These are phyloP conservation scores for Aureobasidium sp. DNA, from an alignment of 2,329 filamentous ascomycete species.

Conservation along the genomic window DNA sequence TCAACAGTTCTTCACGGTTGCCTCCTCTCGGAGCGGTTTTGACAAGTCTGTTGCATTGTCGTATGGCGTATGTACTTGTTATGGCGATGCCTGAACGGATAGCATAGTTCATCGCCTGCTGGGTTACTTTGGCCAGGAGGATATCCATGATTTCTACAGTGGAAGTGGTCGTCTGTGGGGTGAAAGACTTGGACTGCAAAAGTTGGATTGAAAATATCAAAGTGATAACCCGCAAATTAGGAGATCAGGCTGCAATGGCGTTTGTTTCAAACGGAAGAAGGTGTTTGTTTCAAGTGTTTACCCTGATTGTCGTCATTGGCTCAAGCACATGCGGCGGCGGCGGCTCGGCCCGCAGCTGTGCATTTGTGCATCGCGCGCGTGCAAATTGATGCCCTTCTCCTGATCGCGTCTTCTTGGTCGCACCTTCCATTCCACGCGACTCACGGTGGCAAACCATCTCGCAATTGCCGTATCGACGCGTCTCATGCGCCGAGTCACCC, in stretches of 20 bases:
- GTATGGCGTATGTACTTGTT: conserved; percentile 86
- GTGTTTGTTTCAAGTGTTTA: conserved; percentile 21
- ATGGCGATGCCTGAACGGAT: conserved; percentile 88
- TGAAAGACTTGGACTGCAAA: conserved; percentile 4
- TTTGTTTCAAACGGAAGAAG: conserved; percentile 16
- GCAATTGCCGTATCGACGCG: conserved; percentile 4
- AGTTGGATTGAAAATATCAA: not conserved
- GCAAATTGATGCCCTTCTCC: conserved; percentile 1
- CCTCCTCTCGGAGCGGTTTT: conserved; percentile 77
- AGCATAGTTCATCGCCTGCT: conserved; percentile 92
- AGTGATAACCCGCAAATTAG: too few species aligned
- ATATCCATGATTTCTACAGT: conserved; percentile 70
- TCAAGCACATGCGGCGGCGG: not conserved
- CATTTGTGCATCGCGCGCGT: conserved; percentile 3
- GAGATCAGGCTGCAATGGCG: conserved; percentile 15
- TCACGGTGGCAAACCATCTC: conserved; percentile 8
- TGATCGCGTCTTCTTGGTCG: conserved; percentile 4
- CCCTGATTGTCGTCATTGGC: too few species aligned
- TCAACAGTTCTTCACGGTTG: conserved; percentile 74
- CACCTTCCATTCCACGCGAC: conserved; percentile 18
- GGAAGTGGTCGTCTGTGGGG: not conserved
- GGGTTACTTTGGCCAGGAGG: conserved; percentile 68
- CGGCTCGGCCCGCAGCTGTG: conserved; percentile 8
- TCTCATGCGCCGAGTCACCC: not conserved
- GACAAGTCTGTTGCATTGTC: conserved; percentile 81